Evolutionary conservation across 2,329 filamentous ascomycete genomes (phyloP), one percentile per base, ranked within the genome.

Genomic region (Bisporella sp.): DNA sequence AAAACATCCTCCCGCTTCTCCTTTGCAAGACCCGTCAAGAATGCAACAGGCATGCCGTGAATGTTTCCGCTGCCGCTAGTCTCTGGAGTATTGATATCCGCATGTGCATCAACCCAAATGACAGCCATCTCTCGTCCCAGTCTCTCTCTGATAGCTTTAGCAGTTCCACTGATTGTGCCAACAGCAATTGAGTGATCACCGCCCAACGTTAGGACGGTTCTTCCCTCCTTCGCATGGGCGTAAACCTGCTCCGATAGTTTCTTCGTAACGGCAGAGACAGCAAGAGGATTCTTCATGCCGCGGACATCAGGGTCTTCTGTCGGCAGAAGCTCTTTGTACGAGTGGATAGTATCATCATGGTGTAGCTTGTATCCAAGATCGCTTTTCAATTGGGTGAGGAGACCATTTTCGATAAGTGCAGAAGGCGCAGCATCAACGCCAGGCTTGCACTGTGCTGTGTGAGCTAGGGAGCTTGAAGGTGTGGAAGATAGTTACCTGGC

Each of bases 41-140:
- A 99, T 4, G 89, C 82, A 37, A 97, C 87, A 2, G 93, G 93
- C 93, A 99, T 99, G 61, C 93, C 93, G 72, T 99, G 93, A 56
- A 99, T 87, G 71, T 97, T 97, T 33, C 93, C 93, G 59, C 87
- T 93, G 41, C 79, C 87, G 58, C 86, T 92, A 45, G 82, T 85
- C 78, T 97, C 91, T 48, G 92, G 93, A 1, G 88, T 90, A 73
- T 99, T 99, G 75, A 99, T 96, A 69, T 99, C 93, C 49, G 92
- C 86, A 70, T 99, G 93, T 30, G 93, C 93, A 70, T 99, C 93
- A 32, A 99, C 93, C 93, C 93, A 99, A 68, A 99, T 95, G 51
- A 99, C 89, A 9, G 90, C 93, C 56, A 96, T 84, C 62, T 97
- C 92, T 50, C 85, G 78, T 42, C 76, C 81, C 52, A 95, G 73